Base-by-base conservation (phyloP, 1,284 basidiomycete genomes). In the Apiotrichum sp. region DNA sequence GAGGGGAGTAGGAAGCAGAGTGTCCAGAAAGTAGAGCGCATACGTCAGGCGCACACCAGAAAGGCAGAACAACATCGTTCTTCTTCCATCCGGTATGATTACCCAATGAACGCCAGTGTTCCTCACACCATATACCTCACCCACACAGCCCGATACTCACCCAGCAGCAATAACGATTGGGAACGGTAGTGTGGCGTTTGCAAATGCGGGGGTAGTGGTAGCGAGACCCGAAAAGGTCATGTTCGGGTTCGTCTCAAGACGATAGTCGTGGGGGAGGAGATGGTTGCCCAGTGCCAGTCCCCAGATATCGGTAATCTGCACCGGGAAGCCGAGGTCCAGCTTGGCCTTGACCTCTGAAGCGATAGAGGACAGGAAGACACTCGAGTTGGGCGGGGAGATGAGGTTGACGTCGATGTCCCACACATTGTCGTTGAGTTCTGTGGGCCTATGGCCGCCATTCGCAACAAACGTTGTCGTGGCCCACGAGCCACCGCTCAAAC, bases 391-490 rank as follows among this genome's bases (percentile, higher is more conserved):
- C 3, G 79, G 78, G 6, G 75, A 60, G 57, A 81, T 63, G 32
- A 80, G 66, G 64, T 78, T 78, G 33, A 67, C 68, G 4, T 65
- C 61, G 13, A 80, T 65, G 55, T 80, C 67, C 76, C 77, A 79
- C 7, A 73, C 71, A 54, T 70, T 65, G 7, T 58, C 57, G 52
- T 69, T 58, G 13, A 74, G 61, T 48, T 70, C 62, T 8, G 62
- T 64, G 0, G 74, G 71, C 13, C 64, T 53, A 47, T 45, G 29
- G 8, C 69, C 71, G 13, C 66, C 63, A 56, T 75, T 75, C 16
- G 71, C 66, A 56, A 69, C 69, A 54, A 70, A 70, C 8, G 65
- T 64, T 7, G 63, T 66, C 2, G 69, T 69, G 2, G 63, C 74
- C 74, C 74, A 76, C 53, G 66, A 66, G 14, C 74, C 74, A 38